phyloP scores from a whole-genome alignment of 129 eudicot genomes.

The Saposhnikovia divaricata region DNA sequence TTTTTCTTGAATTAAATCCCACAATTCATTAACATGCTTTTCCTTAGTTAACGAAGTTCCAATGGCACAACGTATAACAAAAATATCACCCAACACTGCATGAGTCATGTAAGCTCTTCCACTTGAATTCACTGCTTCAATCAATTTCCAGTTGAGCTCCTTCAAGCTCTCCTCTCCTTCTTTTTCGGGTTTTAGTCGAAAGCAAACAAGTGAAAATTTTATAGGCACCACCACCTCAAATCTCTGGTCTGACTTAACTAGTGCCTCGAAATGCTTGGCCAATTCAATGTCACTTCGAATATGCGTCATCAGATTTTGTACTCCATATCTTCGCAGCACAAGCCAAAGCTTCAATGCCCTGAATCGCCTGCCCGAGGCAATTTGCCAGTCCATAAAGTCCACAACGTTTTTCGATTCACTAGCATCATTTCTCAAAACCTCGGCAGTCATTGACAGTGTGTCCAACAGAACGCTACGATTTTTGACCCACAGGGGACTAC shows the following conservation, averaged over 20 bases:
- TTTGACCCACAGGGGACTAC: conserved; percentile 46
- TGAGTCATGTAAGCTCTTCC: conserved; percentile 30
- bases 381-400: conserved; percentile 47
- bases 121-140: conserved; percentile 23
- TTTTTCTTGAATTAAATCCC: conserved; percentile 16
- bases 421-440: conserved; percentile 27
- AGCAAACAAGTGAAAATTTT: conserved; percentile 19
- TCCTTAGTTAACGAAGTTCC: conserved; percentile 22
- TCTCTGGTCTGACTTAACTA: conserved; percentile 26
- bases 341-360: conserved; percentile 38
- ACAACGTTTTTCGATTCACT: conserved; percentile 25
- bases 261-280: conserved; percentile 35
- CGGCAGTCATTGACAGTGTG: conserved; percentile 28
- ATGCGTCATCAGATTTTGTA: conserved; percentile 15
- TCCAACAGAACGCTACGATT: conserved; percentile 18
- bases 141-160: conserved; percentile 10
- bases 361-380: conserved; percentile 27
- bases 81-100: conserved; percentile 16
- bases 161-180: conserved; percentile 4
- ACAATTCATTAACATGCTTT: conserved; percentile 15
- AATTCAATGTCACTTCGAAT: conserved; percentile 24
- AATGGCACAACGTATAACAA: conserved; percentile 19
- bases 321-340: conserved; percentile 38
- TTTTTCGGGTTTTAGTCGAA: conserved; percentile 10
- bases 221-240: conserved; percentile 29